phyloP scores from a whole-genome alignment of 2,329 filamentous ascomycete species.

The Bipolaris victoriae region DNA sequence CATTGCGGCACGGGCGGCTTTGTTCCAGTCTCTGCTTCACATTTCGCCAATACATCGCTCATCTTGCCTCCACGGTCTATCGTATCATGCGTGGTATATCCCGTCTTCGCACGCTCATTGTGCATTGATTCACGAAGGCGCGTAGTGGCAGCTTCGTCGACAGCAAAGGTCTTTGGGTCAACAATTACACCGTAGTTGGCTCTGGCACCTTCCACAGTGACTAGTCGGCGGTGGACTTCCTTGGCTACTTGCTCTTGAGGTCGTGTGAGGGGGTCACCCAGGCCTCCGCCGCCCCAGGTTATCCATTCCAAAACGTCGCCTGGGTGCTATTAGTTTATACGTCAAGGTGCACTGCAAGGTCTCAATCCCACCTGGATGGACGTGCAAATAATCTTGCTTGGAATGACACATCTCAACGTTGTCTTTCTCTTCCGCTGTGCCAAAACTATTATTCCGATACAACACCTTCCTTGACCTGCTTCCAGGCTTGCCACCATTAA shows the following conservation, averaged over 20 bases:
- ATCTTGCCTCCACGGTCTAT: constrained; percentile 56
- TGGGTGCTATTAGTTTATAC: constrained; percentile 8
- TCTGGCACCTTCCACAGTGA: constrained; percentile 52
- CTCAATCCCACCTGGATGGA: constrained; percentile 44
- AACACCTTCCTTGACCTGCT: constrained; percentile 53
- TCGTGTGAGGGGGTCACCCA: constrained; percentile 56
- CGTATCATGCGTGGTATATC: constrained; percentile 28
- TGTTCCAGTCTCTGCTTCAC: constrained; percentile 53
- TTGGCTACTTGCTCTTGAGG: constrained; percentile 53
- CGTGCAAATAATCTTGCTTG: constrained; percentile 58
- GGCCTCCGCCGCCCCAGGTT: constrained; percentile 58
- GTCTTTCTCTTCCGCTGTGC: constrained; percentile 42
- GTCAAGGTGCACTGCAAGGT: background rate
- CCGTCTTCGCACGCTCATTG: constrained; percentile 25
- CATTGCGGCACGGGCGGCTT: constrained; percentile 53
- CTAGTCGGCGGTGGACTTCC: constrained; percentile 55
- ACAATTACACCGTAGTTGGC: constrained; percentile 57
- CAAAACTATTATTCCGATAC: constrained; percentile 50
- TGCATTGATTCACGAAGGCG: constrained; percentile 44
- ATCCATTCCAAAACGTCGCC: constrained; percentile 59
- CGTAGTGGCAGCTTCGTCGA: constrained; percentile 48
- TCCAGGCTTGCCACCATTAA: constrained; percentile 56
- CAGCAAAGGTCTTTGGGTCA: constrained; percentile 42
- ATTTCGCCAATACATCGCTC: constrained; percentile 46
- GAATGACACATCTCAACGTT: constrained; percentile 49